Evolutionary conservation across 805 yeast genomes (phyloP).

Genomic region (Kregervanrija delftensis): DNA sequence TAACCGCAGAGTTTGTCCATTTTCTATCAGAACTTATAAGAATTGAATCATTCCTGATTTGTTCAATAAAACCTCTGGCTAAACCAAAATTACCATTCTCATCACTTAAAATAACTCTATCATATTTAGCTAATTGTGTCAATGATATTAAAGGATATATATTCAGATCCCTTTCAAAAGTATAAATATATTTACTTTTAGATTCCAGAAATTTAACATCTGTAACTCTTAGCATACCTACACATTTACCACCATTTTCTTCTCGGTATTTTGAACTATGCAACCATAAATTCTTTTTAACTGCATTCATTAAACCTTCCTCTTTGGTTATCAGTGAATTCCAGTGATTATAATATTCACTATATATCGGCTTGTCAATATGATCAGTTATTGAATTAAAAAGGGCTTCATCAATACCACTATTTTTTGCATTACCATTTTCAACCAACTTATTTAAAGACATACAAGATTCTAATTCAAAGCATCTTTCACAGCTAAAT

Average conservation of each 20-base stretch:
- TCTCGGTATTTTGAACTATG: constrained; percentile 55
- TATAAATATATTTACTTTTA: constrained; percentile 34
- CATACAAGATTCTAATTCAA: constrained; percentile 54
- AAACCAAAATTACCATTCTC: constrained; percentile 73
- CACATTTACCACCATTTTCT: constrained; percentile 46
- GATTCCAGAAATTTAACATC: constrained; percentile 14
- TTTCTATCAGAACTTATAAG: constrained; percentile 48
- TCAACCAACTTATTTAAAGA: constrained; percentile 53
- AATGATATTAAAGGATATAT: constrained; percentile 15
- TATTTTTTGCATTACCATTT: constrained; percentile 44
- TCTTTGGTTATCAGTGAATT: constrained; percentile 67
- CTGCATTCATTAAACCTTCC: constrained; percentile 47
- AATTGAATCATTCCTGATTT: constrained; percentile 36
- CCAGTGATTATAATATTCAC: constrained; percentile 65
- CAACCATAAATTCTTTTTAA: constrained; percentile 65
- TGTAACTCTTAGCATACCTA: constrained; percentile 43
- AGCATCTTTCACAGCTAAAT: constrained; percentile 58
- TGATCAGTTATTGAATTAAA: constrained; percentile 47
- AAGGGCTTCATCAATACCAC: constrained; percentile 44
- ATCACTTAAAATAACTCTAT: constrained; percentile 69
- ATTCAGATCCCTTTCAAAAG: constrained; percentile 34
- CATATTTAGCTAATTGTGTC: constrained; percentile 50
- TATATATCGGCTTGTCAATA: constrained; percentile 31
- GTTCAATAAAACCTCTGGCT: constrained; percentile 51
- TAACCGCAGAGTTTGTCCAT: constrained; percentile 34